Evolutionary conservation across 208 protist genomes (phyloP), one percentile per base, ranked within the genome.

Genomic region (Trypanosoma platydactyli): DNA sequence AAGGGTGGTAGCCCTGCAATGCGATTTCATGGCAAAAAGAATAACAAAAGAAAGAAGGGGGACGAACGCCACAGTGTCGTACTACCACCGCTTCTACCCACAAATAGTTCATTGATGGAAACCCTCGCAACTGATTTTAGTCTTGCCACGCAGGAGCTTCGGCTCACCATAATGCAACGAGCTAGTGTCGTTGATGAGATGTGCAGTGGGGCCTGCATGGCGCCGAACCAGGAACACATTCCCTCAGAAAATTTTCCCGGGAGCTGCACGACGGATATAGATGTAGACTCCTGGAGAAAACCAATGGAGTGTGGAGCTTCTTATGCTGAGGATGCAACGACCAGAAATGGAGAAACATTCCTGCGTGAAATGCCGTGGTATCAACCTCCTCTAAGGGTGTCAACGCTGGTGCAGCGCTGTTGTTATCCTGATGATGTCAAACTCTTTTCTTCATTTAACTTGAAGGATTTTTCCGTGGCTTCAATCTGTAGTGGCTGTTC

Each of bases 71-170:
- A 7, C 18, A 29, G 29, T 40, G 4, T 57, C 18, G 27, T 29
- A 2, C 29, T 57, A n/a, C 52, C 52, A 3, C 29, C 52, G 1
- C 6, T 57, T 16, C 33, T 38, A 9, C 33, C 9, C 33, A 38
- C 33, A 3, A 3, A 38, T 3, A 3, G 33, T 3, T 9, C 33
- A 38, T 11, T 38, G 33, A 3, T 38, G 16, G 57, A 62, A n/a
- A 12, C 22, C 15, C n/a, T 54, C 16, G 53, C 15, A 7, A 25
- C 52, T 15, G 41, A 69, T 7, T 35, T 69, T 5, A 45, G 18
- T 1, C 0, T 33, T 9, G 60, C 53, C 27, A 63, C 68, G 42
- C 68, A 68, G 51, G 40, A 73, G 20, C 38, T 71, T 18, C 65
- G 65, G 22, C 54, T 20, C 3, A 51, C 56, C 12, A 54, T 73